Percentiles rank a stretch among this genome's conserved stretches.
Conservation (phyloP, 1,284 basidiomycete genomes). For the Ceratobasidium theobromae region DNA sequence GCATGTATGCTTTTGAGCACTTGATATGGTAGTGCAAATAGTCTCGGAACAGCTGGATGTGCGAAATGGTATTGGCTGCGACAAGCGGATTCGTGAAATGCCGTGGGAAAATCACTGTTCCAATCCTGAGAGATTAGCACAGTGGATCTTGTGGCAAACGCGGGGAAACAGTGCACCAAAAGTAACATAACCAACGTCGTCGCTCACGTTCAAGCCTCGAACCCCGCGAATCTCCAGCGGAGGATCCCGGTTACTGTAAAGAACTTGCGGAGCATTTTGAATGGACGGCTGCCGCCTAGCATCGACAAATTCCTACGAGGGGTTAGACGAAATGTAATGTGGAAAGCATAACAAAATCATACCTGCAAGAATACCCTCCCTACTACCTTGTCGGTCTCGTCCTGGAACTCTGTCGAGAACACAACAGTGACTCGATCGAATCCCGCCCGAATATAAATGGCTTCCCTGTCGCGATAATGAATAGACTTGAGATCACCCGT, state of each 20-base stretch:
- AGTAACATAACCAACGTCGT: slow-evolving; percentile 97
- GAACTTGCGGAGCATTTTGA: slow-evolving; percentile 96
- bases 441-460: slow-evolving; percentile 92
- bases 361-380: slow-evolving; percentile 98
- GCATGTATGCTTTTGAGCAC: slow-evolving; percentile 99
- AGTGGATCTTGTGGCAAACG: background rate
- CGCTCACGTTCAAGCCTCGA: slow-evolving; percentile 75
- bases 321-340: background rate
- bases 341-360: slow-evolving; percentile 37
- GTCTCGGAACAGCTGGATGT: slow-evolving; percentile 96
- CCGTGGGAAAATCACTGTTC: slow-evolving; percentile 86
- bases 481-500: slow-evolving; percentile 88
- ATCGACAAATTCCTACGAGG: slow-evolving; percentile 91
- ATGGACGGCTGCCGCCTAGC: slow-evolving; percentile 90
- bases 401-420: slow-evolving; percentile 95
- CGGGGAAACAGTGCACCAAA: slow-evolving; percentile 57
- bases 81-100: slow-evolving; percentile 83
- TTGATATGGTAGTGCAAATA: slow-evolving; percentile 99
- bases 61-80: slow-evolving; percentile 85
- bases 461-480: slow-evolving; percentile 95
- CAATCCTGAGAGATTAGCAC: background rate
- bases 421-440: slow-evolving; percentile 97
- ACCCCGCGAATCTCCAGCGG: slow-evolving; percentile 93
- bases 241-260: slow-evolving; percentile 95
- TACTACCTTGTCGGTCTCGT: slow-evolving; percentile 96